These are phyloP conservation scores for Pseudoperonospora humuli DNA, from an alignment of 352 stramenopile species.

Conservation along the genomic window DNA sequence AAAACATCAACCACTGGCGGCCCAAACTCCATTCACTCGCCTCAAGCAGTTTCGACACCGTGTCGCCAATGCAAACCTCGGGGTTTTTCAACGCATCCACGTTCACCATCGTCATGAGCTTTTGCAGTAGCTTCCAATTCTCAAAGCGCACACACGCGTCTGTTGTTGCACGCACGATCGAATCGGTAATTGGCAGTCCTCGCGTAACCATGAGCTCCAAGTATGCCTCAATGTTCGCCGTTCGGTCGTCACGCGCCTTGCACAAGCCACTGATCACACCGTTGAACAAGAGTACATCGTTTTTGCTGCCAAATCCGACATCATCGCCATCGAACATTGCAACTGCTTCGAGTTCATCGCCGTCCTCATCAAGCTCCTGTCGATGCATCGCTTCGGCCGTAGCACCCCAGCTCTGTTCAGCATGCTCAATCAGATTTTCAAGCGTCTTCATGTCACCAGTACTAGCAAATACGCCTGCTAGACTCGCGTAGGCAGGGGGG, in stretches of 20 bases:
- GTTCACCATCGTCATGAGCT: conserved; percentile 46
- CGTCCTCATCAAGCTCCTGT: conserved; percentile 23
- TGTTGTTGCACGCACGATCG: conserved; percentile 61
- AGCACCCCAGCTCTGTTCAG: conserved; percentile 30
- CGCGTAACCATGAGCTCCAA: conserved; percentile 42
- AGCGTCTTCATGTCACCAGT: conserved; percentile 65
- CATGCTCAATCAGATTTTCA: conserved; percentile 51
- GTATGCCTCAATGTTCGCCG: conserved; percentile 51
- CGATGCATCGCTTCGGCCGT: conserved; percentile 18
- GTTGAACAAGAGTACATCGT: conserved; percentile 57
- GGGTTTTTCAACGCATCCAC: conserved; percentile 38
- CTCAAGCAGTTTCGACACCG: conserved; percentile 72
- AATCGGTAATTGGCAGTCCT: conserved; percentile 59
- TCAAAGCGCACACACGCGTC: conserved; percentile 63
- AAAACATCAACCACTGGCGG: conserved; percentile 50
- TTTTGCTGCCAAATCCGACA: conserved; percentile 16
- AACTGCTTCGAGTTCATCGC: conserved; percentile 20
- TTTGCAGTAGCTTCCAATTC: conserved; percentile 45
- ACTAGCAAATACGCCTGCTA: conserved; percentile 72
- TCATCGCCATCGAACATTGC: conserved; percentile 23
- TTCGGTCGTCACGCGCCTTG: conserved; percentile 68
- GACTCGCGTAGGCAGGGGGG: conserved; percentile 71
- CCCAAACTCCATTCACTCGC: conserved; percentile 39
- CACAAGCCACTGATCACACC: conserved; percentile 74
- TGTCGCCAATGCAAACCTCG: conserved; percentile 60